Evolutionary conservation across 2,329 filamentous ascomycete genomes (phyloP).

Genomic region (Fusarium graminum): DNA sequence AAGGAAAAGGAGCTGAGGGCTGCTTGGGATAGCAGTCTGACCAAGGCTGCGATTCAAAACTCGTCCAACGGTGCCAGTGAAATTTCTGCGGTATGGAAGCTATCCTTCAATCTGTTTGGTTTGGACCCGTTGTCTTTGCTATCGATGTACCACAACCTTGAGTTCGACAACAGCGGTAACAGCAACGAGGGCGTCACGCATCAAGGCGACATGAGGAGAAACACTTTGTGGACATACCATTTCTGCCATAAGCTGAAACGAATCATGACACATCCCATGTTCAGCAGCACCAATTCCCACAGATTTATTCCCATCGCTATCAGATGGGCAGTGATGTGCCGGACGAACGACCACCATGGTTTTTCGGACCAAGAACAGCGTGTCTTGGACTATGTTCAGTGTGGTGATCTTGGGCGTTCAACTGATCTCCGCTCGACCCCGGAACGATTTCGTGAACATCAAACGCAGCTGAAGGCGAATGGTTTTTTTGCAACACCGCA

Average conservation of each 20-base stretch:
- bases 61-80: accelerated
- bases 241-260: conserved; percentile 5
- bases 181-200: background rate
- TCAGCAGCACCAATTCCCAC: background rate
- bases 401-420: background rate
- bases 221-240: background rate
- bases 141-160: background rate
- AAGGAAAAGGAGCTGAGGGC: background rate
- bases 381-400: background rate
- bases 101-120: background rate
- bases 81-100: background rate
- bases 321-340: conserved; percentile 4
- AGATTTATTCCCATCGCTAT: conserved; percentile 1
- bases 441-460: background rate
- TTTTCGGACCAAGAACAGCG: background rate
- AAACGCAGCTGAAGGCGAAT: background rate
- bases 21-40: background rate
- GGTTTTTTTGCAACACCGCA: background rate
- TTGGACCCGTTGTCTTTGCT: background rate
- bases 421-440: accelerated
- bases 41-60: background rate
- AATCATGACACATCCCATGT: conserved; percentile 9
- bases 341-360: background rate
- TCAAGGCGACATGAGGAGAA: background rate
- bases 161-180: background rate